A percentile compares a stretch with the other conserved stretches of the same genome.
Conservation (phyloP, 208 protist species). For the Wallacemonas sp. region DNA sequence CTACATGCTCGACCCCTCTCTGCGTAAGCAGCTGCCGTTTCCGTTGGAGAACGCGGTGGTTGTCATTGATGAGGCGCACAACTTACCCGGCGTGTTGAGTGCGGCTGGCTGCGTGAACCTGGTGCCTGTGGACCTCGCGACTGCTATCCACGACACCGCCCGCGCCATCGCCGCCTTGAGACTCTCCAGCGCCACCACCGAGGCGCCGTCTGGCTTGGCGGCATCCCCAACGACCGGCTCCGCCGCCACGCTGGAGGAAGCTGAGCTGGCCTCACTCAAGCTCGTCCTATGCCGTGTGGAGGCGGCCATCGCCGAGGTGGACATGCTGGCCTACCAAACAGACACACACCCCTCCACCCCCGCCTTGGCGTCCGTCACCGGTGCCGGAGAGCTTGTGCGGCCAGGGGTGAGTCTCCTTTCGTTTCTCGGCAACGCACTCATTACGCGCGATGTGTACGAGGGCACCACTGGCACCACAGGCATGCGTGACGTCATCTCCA, state of each 20-base stretch:
- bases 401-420: constrained; percentile 57
- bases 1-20: constrained; percentile 94
- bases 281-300: constrained; percentile 66
- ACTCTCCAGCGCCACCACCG: constrained; percentile 8
- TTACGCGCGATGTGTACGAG: constrained; percentile 70
- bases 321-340: constrained; percentile 9
- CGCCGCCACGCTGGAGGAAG: constrained; percentile 39
- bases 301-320: constrained; percentile 39
- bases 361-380: no score
- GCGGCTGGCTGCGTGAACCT: constrained; percentile 62
- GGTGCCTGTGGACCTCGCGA: constrained; percentile 64
- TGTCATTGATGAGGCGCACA: constrained; percentile 98
- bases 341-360: no score
- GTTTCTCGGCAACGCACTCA: constrained; percentile 72
- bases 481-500: constrained; percentile 63
- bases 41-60: constrained; percentile 79
- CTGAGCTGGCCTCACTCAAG: constrained; percentile 79
- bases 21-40: constrained; percentile 89
- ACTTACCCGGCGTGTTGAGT: constrained; percentile 86
- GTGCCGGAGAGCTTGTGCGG: constrained; percentile 50
- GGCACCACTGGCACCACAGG: constrained; percentile 27
- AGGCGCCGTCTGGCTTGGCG: neutral
- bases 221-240: neutral
- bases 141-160: constrained; percentile 79
- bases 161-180: constrained; percentile 66